Base-by-base conservation (phyloP, 371 early-diverging fungal genomes). In the Saksenaea vasiformis region DNA sequence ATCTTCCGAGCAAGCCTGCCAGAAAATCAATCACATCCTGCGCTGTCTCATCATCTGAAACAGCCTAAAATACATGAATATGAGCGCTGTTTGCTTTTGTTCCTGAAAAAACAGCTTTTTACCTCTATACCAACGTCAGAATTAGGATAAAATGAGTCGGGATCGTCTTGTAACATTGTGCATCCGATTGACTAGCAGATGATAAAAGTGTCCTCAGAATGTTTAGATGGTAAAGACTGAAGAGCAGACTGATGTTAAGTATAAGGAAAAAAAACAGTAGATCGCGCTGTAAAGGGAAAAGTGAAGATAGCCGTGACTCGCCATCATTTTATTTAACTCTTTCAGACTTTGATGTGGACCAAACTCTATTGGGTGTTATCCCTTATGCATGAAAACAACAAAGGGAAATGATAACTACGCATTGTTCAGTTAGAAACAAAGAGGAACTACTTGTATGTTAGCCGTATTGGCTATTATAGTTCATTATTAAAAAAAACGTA, bases 11-110 rank as follows among this genome's bases (percentile, higher is more conserved):
- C 7, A 61, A 58, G 10, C 35, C 38, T 15, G 58, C 19, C 27
- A 66, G 65, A 2, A 66, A 26, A 0, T 51, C n/a, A 5, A 38
- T 61, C 15, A 67, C 58, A 17, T 67, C 62, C 15, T 61, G 39
- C 24, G 61, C 61, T 9, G 58, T 58, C 11, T 51, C 54, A 14
- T 51, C 44, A 15, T 61, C 66, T 14, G 58, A 7, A 17, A 34
- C 17, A 34, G 35, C 58, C 43, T 41, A 14, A 41, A 41, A 17
- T 41, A n/a, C 19, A 7, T n/a, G 14, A 5, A 41, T 14, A 41
- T 14, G 4, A 17, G 14, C 43, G 14, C 8, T 14, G 9, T 3
- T 17, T 41, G 43, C 19, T 41, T n/a, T 41, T 17, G 19, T 14
- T 14, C n/a, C 43, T n/a, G 43, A 14, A 41, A n/a, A 14, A 17